Base-by-base conservation (phyloP, 2,329 filamentous ascomycete genomes). In the Phoma sp. region DNA sequence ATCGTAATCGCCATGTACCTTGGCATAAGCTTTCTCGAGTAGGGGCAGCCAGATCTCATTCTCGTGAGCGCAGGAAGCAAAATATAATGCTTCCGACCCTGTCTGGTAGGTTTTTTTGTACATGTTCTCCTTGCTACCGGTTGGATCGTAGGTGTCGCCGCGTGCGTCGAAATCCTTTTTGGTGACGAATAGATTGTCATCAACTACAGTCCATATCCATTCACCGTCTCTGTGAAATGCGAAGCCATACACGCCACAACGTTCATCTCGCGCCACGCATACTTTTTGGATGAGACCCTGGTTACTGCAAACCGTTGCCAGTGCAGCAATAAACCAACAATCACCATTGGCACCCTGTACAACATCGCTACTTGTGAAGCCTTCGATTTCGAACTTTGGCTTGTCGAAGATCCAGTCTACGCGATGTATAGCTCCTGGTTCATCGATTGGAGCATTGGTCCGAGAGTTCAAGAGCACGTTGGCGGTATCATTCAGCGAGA, bases 121-220 rank as follows among this genome's bases (percentile, higher is more conserved):
- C 48, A 65, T 71, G 15, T 2, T 86, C 84, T 63, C 90, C 84
- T 60, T 87, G 83, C 40, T 57, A 15, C 69, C 73, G 33, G 62
- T 72, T 15, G 60, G 91, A 85, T 71, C 91, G 84, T 72, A 92
- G 83, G 63, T 90, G 81, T 40, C 91, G 77, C 57, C 88, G 81
- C 40, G 89, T 81, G 72, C 88, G 64, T 95, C 90, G 79, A 91
- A 96, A 70, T 90, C 88, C 1, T 88, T 86, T 0, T 88, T 88
- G 35, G 84, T 87, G 22, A 96, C 83, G 71, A 90, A 96, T 0
- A 96, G 82, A 74, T 96, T 95, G 74, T 96, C 92, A 68, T 96
- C 93, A 48, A 96, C 85, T 45, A 96, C 93, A 41, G 90, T 93
- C 70, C 91, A 92, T 54, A 94, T 89, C 92, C 92, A 96, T 43